Conservation (phyloP, 1,139 yeast species). For the Zygosaccharomyces pseudobailii region DNA sequence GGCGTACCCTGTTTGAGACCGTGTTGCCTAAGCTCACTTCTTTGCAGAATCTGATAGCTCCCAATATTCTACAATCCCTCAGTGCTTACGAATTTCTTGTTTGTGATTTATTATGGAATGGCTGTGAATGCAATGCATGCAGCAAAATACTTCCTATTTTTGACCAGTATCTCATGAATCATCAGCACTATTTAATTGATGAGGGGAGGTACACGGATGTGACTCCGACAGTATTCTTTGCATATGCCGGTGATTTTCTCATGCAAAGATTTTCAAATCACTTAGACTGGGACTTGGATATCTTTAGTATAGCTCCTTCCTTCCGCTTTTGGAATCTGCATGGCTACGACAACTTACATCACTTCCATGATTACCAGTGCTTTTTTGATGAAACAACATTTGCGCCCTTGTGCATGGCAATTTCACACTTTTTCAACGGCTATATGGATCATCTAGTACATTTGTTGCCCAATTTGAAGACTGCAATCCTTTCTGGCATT, state of each 20-base stretch:
- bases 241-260: constrained; percentile 46
- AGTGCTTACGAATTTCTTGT: constrained; percentile 66
- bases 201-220: constrained; percentile 52
- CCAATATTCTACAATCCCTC: constrained; percentile 53
- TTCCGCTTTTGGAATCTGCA: constrained; percentile 43
- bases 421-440: constrained; percentile 40
- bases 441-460: constrained; percentile 34
- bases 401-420: constrained; percentile 27
- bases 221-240: constrained; percentile 53
- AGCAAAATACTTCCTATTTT: constrained; percentile 42
- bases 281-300: constrained; percentile 31
- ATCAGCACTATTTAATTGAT: constrained; percentile 49
- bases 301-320: constrained; percentile 30
- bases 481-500: constrained; percentile 26
- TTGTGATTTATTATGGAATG: constrained; percentile 70
- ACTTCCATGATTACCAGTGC: constrained; percentile 37
- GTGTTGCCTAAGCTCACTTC: constrained; percentile 45
- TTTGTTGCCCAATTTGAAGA: constrained; percentile 29
- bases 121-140: constrained; percentile 62
- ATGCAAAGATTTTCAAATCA: constrained; percentile 33
- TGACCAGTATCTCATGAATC: constrained; percentile 58
- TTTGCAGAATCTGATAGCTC: constrained; percentile 46
- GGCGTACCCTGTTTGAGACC: constrained; percentile 46
- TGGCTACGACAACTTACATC: constrained; percentile 36
- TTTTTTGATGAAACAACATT: constrained; percentile 33